phyloP scores from a whole-genome alignment of 352 stramenopile species.

The Thalassiosira ordinaria region DNA sequence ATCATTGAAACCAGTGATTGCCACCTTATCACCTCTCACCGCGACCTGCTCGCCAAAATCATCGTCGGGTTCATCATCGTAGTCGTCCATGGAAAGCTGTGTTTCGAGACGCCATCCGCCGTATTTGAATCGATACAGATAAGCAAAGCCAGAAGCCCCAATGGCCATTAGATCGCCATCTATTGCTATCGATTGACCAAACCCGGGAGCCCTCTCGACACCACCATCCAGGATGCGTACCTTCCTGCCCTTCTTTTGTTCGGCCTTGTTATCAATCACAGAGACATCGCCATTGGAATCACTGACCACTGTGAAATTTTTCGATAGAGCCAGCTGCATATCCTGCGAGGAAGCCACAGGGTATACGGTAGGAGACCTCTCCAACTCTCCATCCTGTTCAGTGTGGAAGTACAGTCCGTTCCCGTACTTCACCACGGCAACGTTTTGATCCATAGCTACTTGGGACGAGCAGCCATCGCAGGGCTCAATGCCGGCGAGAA shows the following conservation, averaged over 20 bases:
- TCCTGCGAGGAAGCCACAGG: background rate
- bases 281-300: background rate
- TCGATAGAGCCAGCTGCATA: background rate
- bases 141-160: background rate
- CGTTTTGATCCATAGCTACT: background rate
- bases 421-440: background rate
- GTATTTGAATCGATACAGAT: background rate
- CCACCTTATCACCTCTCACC: background rate
- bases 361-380: background rate
- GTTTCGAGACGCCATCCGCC: background rate
- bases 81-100: background rate
- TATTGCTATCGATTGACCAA: background rate
- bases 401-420: background rate
- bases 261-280: background rate
- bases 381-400: background rate
- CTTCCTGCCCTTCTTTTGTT: background rate
- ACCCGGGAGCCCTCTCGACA: background rate
- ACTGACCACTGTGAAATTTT: background rate
- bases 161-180: background rate
- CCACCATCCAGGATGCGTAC: background rate
- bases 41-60: background rate
- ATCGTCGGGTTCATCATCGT: too few species aligned
- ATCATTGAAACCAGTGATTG: background rate
- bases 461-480: background rate
- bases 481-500: background rate